phyloP scores from a whole-genome alignment of 768 basidiomycete genomes.

The Epithele typhae region DNA sequence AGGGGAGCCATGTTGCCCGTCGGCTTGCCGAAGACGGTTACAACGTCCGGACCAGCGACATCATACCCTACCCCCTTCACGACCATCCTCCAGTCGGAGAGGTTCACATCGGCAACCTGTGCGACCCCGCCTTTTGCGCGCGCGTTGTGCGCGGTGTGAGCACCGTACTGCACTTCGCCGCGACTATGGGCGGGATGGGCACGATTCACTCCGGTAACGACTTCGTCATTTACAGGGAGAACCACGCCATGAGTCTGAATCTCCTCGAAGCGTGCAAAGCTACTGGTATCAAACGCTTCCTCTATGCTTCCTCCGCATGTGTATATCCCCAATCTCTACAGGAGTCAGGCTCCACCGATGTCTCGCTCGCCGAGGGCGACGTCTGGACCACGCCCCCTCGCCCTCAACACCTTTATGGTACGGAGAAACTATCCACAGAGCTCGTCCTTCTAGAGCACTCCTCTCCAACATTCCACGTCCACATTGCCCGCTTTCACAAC shows the following conservation, averaged over 20 bases:
- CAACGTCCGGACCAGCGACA: constrained; percentile 43
- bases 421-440: constrained; percentile 53
- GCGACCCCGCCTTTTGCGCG: constrained; percentile 36
- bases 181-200: constrained; percentile 65
- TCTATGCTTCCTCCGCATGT: constrained; percentile 58
- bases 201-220: constrained; percentile 51
- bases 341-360: constrained; percentile 24
- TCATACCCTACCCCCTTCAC: constrained; percentile 19
- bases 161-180: constrained; percentile 53
- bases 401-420: constrained; percentile 55
- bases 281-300: constrained; percentile 38
- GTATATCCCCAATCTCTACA: constrained; percentile 49
- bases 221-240: constrained; percentile 42
- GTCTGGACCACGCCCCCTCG: constrained; percentile 37
- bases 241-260: constrained; percentile 47
- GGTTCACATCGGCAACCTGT: constrained; percentile 40
- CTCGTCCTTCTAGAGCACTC: constrained; percentile 34
- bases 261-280: constrained; percentile 36
- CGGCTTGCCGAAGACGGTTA: constrained; percentile 30
- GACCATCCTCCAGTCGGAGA: constrained; percentile 25
- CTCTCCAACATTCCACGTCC: constrained; percentile 30
- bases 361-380: constrained; percentile 44
- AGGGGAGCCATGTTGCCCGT: constrained; percentile 52
- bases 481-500: constrained; percentile 55
- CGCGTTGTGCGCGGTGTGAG: constrained; percentile 36